Conservation (phyloP, 371 early-diverging fungal genomes). For the Dichotomocladium elegans region DNA sequence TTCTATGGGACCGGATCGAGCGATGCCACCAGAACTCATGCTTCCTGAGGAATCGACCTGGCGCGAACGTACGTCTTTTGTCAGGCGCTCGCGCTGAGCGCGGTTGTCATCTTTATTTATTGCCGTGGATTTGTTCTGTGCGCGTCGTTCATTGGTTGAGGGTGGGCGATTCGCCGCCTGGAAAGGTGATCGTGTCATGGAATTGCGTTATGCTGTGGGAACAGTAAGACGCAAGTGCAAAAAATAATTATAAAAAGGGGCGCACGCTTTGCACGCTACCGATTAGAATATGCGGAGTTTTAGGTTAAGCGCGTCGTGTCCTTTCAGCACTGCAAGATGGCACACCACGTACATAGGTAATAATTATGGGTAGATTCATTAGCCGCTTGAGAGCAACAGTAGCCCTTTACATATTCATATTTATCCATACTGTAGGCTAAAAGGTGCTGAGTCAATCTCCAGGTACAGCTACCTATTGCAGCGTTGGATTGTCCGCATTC, state of each 20-base stretch:
- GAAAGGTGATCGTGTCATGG: conserved; percentile 7
- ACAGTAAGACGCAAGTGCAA: neutral
- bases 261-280: neutral
- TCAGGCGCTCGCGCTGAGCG: conserved; percentile 11
- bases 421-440: no score
- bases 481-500: no score
- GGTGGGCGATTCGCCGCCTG: neutral
- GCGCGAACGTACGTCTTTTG: conserved; percentile 4
- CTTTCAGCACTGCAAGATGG: neutral
- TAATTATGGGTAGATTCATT: neutral
- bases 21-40: neutral
- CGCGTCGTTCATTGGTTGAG: neutral
- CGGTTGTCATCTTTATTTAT: neutral
- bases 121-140: neutral
- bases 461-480: no score
- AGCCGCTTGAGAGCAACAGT: no score
- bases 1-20: no score
- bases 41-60: neutral
- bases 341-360: neutral
- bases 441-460: no score
- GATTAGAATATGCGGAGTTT: no score
- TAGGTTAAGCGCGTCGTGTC: neutral
- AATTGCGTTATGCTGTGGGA: neutral
- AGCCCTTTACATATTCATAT: no score
- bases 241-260: neutral